Conservation (phyloP, 164 flowering plant species). For the Aristolochia contorta region DNA sequence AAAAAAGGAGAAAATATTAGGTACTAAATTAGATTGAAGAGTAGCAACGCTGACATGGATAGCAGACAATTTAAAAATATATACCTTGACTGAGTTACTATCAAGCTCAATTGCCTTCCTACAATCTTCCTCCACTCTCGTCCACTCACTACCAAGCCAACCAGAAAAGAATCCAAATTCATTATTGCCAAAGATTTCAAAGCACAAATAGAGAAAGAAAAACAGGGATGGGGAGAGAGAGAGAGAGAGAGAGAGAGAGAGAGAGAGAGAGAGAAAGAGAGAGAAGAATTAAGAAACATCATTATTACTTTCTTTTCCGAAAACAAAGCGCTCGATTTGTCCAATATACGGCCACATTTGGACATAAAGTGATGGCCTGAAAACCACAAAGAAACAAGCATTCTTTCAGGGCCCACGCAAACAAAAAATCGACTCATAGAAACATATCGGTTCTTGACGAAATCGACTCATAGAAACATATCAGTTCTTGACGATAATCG, state of each 20-base stretch:
- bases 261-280: background rate
- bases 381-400: background rate
- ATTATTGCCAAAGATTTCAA: background rate
- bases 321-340: constrained; percentile 91
- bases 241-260: background rate
- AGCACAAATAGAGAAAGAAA: background rate
- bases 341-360: constrained; percentile 71
- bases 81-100: constrained; percentile 59
- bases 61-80: background rate
- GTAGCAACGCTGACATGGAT: no score
- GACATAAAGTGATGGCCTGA: constrained; percentile 88
- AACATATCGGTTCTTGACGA: background rate
- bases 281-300: background rate
- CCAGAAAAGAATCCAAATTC: background rate
- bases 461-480: background rate
- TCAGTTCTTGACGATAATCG: background rate
- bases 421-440: no score
- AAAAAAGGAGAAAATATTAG: no score
- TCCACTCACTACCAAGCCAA: constrained; percentile 45
- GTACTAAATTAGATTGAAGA: background rate
- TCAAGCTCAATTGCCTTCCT: constrained; percentile 73
- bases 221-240: background rate
- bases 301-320: constrained; percentile 61
- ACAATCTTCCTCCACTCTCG: constrained; percentile 67
- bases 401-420: background rate